Percentiles rank a stretch among this genome's conserved stretches.
Conservation (phyloP, 108 stramenopile genomes). For the Chaetoceros tenuissimus region DNA sequence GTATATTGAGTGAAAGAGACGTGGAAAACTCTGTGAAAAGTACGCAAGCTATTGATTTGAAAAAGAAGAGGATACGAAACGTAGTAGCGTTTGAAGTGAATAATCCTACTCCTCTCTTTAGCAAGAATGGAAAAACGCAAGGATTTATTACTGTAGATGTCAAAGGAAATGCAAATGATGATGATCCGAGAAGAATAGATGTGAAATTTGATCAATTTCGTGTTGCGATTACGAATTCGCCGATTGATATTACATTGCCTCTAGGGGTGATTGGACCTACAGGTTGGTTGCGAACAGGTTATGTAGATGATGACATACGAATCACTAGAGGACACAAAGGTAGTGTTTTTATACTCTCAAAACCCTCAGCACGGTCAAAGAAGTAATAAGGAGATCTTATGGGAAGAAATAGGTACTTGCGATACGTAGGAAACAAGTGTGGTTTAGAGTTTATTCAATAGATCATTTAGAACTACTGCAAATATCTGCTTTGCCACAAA, state of each 20-base stretch:
- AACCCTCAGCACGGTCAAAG: slow-evolving; percentile 11
- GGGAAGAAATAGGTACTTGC: too few species aligned
- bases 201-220: slow-evolving; percentile 70
- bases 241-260: slow-evolving; percentile 41
- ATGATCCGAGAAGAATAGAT: slow-evolving; percentile 52
- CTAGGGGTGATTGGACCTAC: slow-evolving; percentile 60
- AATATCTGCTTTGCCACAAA: too few species aligned
- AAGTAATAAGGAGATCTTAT: too few species aligned
- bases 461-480: too few species aligned
- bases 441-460: too few species aligned
- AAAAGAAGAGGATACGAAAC: slow-evolving; percentile 53
- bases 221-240: slow-evolving; percentile 32
- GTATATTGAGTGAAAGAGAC: slow-evolving; percentile 30
- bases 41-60: slow-evolving; percentile 66
- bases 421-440: too few species aligned
- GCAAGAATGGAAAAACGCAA: slow-evolving; percentile 22
- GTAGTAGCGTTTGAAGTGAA: slow-evolving; percentile 47
- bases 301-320: slow-evolving; percentile 65
- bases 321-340: slow-evolving; percentile 83
- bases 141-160: slow-evolving; percentile 53
- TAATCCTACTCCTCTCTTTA: slow-evolving; percentile 19
- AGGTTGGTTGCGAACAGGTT: slow-evolving; percentile 67
- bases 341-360: slow-evolving; percentile 65
- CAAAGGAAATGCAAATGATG: slow-evolving; percentile 33
- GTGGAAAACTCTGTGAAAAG: slow-evolving; percentile 38